Conservation (phyloP, 176 grass and related monocot genomes). For the Coix lacrymajobi region DNA sequence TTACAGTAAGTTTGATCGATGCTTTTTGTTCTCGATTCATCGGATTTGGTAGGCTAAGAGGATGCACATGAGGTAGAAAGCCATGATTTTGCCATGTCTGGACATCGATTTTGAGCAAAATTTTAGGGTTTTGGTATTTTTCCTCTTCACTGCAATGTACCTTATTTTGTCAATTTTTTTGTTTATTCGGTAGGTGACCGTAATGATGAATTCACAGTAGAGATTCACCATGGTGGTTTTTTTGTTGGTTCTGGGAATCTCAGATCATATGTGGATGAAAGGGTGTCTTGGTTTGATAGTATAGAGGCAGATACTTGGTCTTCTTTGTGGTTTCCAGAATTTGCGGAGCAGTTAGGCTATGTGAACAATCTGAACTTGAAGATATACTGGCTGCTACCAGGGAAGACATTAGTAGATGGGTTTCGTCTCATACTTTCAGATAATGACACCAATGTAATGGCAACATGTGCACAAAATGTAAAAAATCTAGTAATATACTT, state of each 20-base stretch:
- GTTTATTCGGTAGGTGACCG: not conserved
- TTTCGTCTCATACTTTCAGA: not conserved
- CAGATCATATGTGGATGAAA: not conserved
- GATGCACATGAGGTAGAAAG: no score
- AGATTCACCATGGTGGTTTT: not conserved
- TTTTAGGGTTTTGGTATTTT: not conserved
- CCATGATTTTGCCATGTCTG: no score
- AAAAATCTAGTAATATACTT: no score
- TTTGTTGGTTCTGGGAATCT: not conserved
- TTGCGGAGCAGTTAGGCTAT: not conserved
- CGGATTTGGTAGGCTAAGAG: no score
- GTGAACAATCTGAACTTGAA: not conserved
- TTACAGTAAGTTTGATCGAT: no score
- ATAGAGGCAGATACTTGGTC: not conserved
- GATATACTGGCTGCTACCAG: not conserved
- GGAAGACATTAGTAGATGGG: not conserved
- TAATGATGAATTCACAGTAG: not conserved
- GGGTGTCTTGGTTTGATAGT: not conserved
- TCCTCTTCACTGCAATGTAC: not conserved
- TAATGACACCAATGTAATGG: not conserved
- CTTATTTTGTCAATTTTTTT: not conserved
- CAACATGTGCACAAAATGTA: no score
- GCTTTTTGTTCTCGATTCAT: no score
- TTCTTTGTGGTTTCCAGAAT: not conserved
- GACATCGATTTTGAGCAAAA: no score